These are phyloP conservation scores for Elsinoe ampelina DNA, from an alignment of 2,329 filamentous ascomycete species.

Conservation along the genomic window DNA sequence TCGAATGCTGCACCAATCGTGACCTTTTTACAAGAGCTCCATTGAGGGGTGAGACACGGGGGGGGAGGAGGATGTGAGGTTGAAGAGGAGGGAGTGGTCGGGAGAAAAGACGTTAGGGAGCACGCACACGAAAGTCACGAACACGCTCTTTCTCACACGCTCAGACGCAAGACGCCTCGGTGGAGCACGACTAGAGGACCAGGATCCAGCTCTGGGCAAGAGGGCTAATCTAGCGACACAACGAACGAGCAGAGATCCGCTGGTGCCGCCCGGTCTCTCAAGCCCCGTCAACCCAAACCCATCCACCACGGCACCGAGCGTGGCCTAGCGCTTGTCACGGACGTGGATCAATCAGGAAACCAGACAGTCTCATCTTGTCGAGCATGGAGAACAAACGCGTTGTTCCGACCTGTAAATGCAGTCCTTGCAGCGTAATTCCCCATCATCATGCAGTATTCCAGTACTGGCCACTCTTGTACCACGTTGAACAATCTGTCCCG, in stretches of 20 bases:
- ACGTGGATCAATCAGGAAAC: slow-evolving; percentile 10
- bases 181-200: neutral
- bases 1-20: slow-evolving; percentile 12
- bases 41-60: slow-evolving; percentile 13
- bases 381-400: neutral
- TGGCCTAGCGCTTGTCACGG: slow-evolving; percentile 7
- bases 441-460: no score
- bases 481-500: neutral
- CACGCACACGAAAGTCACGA: slow-evolving; percentile 8
- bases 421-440: no score
- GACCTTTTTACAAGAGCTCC: slow-evolving; percentile 12
- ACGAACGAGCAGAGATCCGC: slow-evolving; percentile 6
- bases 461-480: no score
- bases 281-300: slow-evolving; percentile 1
- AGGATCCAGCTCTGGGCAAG: neutral
- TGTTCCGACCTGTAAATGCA: neutral
- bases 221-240: slow-evolving; percentile 12
- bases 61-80: slow-evolving; percentile 3
- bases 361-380: slow-evolving; percentile 11
- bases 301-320: slow-evolving; percentile 10
- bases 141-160: neutral
- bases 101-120: slow-evolving; percentile 15
- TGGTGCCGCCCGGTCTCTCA: slow-evolving; percentile 1
- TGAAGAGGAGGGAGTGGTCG: slow-evolving; percentile 12
- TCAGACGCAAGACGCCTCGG: slow-evolving; percentile 9